Evolutionary conservation across 2,329 filamentous ascomycete genomes (phyloP), one percentile per base, ranked within the genome.

Genomic region (Ophiostoma sp.): DNA sequence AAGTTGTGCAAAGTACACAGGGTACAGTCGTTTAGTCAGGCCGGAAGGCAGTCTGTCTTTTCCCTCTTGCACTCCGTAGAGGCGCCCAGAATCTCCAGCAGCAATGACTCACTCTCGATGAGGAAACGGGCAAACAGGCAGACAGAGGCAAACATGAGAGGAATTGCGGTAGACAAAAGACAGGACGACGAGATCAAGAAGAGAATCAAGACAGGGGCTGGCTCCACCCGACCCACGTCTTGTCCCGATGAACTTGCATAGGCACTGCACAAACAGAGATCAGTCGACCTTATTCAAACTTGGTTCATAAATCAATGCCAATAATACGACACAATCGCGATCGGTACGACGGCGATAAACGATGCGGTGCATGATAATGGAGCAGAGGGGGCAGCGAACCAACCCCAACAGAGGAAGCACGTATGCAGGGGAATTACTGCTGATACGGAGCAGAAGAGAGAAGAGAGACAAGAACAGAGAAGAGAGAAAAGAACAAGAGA

Each of bases 191-290:
- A 52, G 2, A 47, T 0, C 18, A 18, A 38, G 27, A 49, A 60
- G 55, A 60, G 55, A 18, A 55, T 55, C 49, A 14, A 55, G 49
- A 60, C 55, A 60, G 55, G 55, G 55, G 55, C 55, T 60, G 12
- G 27, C 55, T 60, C 55, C 55, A 38, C 55, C 49, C 18, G 55
- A 16, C 27, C 55, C 55, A 60, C 55, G 55, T 60, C 27, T 27
- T 18, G 36, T 60, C 11, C 55, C 55, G 55, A 27, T 12, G 55
- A 12, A 12, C 3, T 12, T 11, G 11, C 27, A 60, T 6, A 38
- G 18, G 38, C n/a, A 14, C 55, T 38, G 52, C 38, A 60, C 55
- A 18, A 38, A 9, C 14, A 3, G 12, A 14, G 11, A 49, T 49
- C 12, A 8, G 5, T 6, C 4, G n/a, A 9, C 11, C 27, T 18